These are phyloP conservation scores for Fragilaria crotonensis DNA, from an alignment of 108 stramenopile species.

Conservation along the genomic window DNA sequence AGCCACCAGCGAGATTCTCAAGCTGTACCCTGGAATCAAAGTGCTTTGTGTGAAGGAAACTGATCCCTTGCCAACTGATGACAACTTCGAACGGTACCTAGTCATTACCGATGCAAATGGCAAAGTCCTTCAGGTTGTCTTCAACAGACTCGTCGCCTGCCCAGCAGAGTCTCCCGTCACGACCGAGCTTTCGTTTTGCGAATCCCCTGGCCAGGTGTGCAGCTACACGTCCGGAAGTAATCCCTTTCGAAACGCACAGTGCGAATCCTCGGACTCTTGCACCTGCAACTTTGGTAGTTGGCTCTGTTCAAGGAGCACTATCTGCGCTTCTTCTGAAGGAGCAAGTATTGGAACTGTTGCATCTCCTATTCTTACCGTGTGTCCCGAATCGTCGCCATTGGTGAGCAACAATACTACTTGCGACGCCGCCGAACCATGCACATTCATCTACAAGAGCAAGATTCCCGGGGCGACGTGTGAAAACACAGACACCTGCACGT, in stretches of 20 bases:
- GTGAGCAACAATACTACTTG: neutral
- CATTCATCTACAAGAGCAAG: neutral
- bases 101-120: neutral
- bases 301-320: neutral
- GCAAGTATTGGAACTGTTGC: neutral
- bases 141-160: neutral
- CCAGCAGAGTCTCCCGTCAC: neutral
- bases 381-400: slow-evolving; percentile 1
- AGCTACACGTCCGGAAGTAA: neutral
- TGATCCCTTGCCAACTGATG: neutral
- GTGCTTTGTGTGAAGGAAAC: neutral
- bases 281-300: neutral
- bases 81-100: neutral
- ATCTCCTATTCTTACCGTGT: neutral
- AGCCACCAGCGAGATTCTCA: neutral
- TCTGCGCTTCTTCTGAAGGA: neutral
- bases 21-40: neutral
- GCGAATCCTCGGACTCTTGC: neutral
- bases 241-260: neutral
- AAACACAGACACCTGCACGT: neutral
- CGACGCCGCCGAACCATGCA: neutral
- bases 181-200: too few relatives aligned
- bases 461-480: neutral
- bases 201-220: neutral
- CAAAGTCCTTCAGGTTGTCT: neutral